These are phyloP conservation scores for Linnemannia hyalina DNA, from an alignment of 192 early-diverging fungal genomes.

Conservation along the genomic window DNA sequence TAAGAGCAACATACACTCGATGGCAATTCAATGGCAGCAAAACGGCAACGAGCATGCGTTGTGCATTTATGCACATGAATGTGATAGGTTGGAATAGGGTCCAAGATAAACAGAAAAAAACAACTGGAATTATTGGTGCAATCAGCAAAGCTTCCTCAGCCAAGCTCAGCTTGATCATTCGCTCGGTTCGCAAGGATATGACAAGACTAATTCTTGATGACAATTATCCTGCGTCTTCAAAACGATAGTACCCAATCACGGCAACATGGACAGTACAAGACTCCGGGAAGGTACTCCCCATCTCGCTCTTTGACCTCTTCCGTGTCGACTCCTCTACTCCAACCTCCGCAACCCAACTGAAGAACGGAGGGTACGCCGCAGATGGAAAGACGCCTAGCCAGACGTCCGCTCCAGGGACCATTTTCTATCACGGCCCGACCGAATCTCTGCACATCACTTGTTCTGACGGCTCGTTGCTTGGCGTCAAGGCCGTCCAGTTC, in stretches of 20 bases:
- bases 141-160: too few relatives aligned
- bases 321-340: neutral
- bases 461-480: conserved; percentile 65
- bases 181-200: neutral
- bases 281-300: conserved; percentile 60
- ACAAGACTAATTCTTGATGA: neutral
- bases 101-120: neutral
- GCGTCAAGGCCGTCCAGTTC: conserved; percentile 64
- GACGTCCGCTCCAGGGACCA: conserved; percentile 27
- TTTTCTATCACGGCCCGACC: conserved; percentile 27
- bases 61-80: too few relatives aligned
- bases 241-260: conserved; percentile 66
- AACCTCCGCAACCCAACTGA: neutral
- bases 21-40: too few relatives aligned
- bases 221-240: neutral
- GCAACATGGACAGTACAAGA: conserved; percentile 60
- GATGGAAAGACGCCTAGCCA: conserved; percentile 8
- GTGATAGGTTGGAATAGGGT: neutral
- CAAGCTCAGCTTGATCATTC: neutral
- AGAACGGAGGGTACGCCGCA: conserved; percentile 9
- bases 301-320: conserved; percentile 44
- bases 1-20: conserved; percentile 27
- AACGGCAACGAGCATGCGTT: too few relatives aligned
- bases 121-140: neutral
- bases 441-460: conserved; percentile 65